Base-by-base conservation (phyloP, 225 moss, liverwort and hornwort genomes). In the Marchantia polymorpha region DNA sequence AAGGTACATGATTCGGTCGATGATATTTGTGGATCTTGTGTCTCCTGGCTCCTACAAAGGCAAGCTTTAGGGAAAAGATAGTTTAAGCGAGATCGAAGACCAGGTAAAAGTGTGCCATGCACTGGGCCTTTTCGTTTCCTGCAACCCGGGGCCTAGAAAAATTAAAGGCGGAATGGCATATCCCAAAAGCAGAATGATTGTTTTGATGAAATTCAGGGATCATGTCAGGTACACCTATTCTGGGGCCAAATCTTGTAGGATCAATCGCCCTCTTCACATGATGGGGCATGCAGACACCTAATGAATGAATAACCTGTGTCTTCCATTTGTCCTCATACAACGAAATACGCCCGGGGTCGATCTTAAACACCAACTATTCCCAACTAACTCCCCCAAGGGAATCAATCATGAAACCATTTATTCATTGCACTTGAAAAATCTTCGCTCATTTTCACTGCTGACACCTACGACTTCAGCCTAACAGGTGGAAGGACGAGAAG, bases 401-500 rank as follows among this genome's bases (percentile, higher is more conserved):
- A 16, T 55, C 16, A 55, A 12, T 12, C 54, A 55, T 16, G 1
- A 55, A 55, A 16, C 1, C 54, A 12, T 55, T 4, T 55, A 55
- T 8, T 20, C 63, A 20, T 63, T 16, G 9, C 10, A 16, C 16
- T 63, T 23, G 9, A 19, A 63, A 8, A 19, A 63, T 63, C 19
- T 63, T n/a, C 1, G 17, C 10, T 63, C 19, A 8, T 20, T 63
- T 63, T 23, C 23, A 63, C 19, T 20, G 4, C 22, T 63, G 22
- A 64, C 25, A 23, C 26, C 8, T 20, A 5, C 0, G 19, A 23
- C n/a, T 64, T 64, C n/a, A 64, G 64, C 64, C 64, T 23, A 20
- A 64, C 64, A 64, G 26, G 64, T 64, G 64, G 64, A 64, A 22
- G 64, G n/a, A n/a, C 64, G 23, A 64, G 64, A 64, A 64, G 26